Evolutionary conservation across 1,284 basidiomycete species (phyloP).

Genomic region (Chiua sp.): DNA sequence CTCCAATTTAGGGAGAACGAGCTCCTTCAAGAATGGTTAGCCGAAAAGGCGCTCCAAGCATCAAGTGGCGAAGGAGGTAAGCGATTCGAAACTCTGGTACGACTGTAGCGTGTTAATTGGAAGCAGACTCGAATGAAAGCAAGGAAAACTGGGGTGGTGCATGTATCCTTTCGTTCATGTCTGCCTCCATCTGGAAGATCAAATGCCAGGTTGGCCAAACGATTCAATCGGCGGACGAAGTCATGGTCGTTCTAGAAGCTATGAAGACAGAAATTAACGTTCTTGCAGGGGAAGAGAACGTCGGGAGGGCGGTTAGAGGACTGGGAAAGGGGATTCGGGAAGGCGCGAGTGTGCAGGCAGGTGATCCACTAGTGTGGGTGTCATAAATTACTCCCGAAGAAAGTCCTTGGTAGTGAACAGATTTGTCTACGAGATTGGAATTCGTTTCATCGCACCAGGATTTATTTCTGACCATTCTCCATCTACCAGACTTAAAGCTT

Average conservation of each 20-base stretch:
- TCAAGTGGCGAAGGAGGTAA: slow-evolving; percentile 11
- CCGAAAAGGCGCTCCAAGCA: slow-evolving; percentile 20
- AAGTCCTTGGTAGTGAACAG: not conserved
- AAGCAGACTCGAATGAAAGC: slow-evolving; percentile 10
- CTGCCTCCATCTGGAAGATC: slow-evolving; percentile 66
- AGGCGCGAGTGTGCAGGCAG: slow-evolving; percentile 49
- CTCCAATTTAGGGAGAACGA: slow-evolving; percentile 21
- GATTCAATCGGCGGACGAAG: slow-evolving; percentile 51
- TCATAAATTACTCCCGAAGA: slow-evolving; percentile 7
- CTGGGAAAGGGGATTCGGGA: slow-evolving; percentile 48
- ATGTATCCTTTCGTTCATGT: slow-evolving; percentile 45
- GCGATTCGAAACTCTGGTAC: not conserved
- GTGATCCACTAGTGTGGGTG: slow-evolving; percentile 48
- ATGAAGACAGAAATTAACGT: slow-evolving; percentile 76
- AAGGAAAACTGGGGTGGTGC: slow-evolving; percentile 29
- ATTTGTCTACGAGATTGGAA: not conserved
- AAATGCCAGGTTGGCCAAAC: slow-evolving; percentile 49
- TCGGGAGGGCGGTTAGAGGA: slow-evolving; percentile 49
- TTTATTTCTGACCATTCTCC: slow-evolving; percentile 8
- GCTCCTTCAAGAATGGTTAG: slow-evolving; percentile 31
- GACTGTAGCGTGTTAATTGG: not conserved
- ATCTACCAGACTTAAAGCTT: slow-evolving; percentile 5
- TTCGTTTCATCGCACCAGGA: not conserved
- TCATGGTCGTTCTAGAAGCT: slow-evolving; percentile 66
- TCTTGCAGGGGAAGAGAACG: slow-evolving; percentile 48